Evolutionary conservation across 1,284 basidiomycete genomes (phyloP), one percentile per base, ranked within the genome.

Genomic region (Trametes sp.): DNA sequence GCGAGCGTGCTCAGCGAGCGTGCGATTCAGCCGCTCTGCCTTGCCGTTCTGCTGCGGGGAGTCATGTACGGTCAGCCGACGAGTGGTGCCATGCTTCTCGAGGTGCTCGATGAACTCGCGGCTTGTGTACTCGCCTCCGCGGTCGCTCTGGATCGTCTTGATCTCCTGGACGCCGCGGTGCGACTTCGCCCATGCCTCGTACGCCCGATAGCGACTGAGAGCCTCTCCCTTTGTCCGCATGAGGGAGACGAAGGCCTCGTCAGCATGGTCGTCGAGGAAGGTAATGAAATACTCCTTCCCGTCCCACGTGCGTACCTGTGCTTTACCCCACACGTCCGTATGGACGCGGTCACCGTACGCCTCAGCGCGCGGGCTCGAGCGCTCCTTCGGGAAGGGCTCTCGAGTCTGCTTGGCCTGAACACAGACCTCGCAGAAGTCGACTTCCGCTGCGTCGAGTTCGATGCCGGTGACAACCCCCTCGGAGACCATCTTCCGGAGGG

Each of bases 11-110:
- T n/a, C n/a, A n/a, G n/a, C n/a, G n/a, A n/a, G n/a, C n/a, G n/a
- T n/a, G n/a, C 71, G 67, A 59, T 79, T 80, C n/a, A 75, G 64
- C 10, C 76, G 68, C 65, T 82, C 79, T 0, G 78, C 77, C 42
- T 77, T 72, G 24, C 80, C 78, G 56, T 80, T 80, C 49, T 80
- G 76, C 14, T 71, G 67, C 0, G 77, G 72, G 31, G 79, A 77
- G 65, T 81, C 58, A 24, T 66, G 67, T 23, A 61, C 61, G 11
- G 67, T 66, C 26, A 67, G 66, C 13, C 50, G 35, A 3, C 59
- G 53, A 6, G 24, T n/a, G 6, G 62, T 66, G 2, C 64, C 66
- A 9, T 57, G 58, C 4, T 38, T 26, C 21, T 62, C 57, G 41
- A 64, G 63, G 50, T 65, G 59, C 21, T 57, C n/a, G 9, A 31